phyloP scores from a whole-genome alignment of 305 asterid genomes.

The Solanum hybrid region DNA sequence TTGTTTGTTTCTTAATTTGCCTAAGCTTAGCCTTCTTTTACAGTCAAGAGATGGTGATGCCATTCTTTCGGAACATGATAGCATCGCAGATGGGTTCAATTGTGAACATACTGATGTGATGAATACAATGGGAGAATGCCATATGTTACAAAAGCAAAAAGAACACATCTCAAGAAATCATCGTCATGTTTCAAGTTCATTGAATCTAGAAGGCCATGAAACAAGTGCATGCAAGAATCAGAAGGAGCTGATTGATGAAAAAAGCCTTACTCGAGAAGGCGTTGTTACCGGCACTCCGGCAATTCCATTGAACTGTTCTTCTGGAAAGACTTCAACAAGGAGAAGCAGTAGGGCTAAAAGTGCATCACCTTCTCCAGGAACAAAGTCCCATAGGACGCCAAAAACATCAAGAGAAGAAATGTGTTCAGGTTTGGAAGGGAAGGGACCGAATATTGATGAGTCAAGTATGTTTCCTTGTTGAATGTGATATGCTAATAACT shows the following conservation, averaged over 20 bases:
- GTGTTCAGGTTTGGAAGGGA: conserved; percentile 26
- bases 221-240: conserved; percentile 16
- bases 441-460: conserved; percentile 28
- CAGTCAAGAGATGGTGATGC: conserved; percentile 36
- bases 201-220: conserved; percentile 23
- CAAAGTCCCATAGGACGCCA: conserved; percentile 32
- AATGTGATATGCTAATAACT: conserved; percentile 2
- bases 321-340: conserved; percentile 31
- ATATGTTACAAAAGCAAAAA: conserved; percentile 17
- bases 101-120: conserved; percentile 19
- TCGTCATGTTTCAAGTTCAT: conserved; percentile 23
- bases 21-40: conserved; percentile 14
- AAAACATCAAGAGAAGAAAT: conserved; percentile 41
- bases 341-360: conserved; percentile 33
- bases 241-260: conserved; percentile 25
- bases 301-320: conserved; percentile 13
- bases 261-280: conserved; percentile 24
- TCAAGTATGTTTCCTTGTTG: conserved; percentile 30
- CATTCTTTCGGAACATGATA: conserved; percentile 17
- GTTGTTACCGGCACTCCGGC: conserved; percentile 16
- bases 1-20: background rate
- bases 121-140: conserved; percentile 20
- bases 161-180: conserved; percentile 15
- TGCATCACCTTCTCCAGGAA: conserved; percentile 28
- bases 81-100: conserved; percentile 16